Base-by-base conservation (phyloP, 1,284 basidiomycete genomes). In the Moniliella sp. region DNA sequence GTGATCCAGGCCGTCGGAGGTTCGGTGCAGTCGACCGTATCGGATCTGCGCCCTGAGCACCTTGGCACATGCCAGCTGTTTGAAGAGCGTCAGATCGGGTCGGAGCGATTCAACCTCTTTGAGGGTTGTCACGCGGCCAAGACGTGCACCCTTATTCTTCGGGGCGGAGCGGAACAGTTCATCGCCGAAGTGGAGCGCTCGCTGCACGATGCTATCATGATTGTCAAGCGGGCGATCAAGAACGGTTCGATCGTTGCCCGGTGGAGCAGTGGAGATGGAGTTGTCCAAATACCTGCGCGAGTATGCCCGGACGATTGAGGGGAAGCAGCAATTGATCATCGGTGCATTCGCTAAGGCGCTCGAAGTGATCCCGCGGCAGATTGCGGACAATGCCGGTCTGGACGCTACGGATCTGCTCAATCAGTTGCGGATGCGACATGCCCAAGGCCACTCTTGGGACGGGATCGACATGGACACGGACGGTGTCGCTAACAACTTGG, bases 201-300 rank as follows among this genome's bases (percentile, higher is more conserved):
- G 71, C 64, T 99, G 49, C 88, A 99, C 61, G 91, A 99, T 59
- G 86, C 88, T 2, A 86, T 97, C 58, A 97, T 97, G 88, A 86
- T 99, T 18, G 91, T 99, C 29, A 91, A 91, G 65, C 72, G 91
- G 27, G 86, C 91, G 5, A 78, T 99, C 50, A 78, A 78, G 62
- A 94, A 86, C 62, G 82, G 81, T 37, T 76, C 84, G 39, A 76
- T 99, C 32, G 91, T 99, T 17, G 91, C 88, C 4, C 32, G 91
- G 91, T 42, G 91, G 91, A 43, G 91, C 91, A 9, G 78, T 80
- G 45, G 88, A 94, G 84, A 91, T 99, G 88, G 88, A 93, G 50
- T 67, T 97, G 18, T 93, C 84, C 28, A 80, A 83, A 31, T 73
- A 78, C 63, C 76, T 97, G 36, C 76, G 91, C 45, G 77, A 79